These are phyloP conservation scores for Salvia sclarea DNA, from an alignment of 305 asterid species.

Conservation along the genomic window DNA sequence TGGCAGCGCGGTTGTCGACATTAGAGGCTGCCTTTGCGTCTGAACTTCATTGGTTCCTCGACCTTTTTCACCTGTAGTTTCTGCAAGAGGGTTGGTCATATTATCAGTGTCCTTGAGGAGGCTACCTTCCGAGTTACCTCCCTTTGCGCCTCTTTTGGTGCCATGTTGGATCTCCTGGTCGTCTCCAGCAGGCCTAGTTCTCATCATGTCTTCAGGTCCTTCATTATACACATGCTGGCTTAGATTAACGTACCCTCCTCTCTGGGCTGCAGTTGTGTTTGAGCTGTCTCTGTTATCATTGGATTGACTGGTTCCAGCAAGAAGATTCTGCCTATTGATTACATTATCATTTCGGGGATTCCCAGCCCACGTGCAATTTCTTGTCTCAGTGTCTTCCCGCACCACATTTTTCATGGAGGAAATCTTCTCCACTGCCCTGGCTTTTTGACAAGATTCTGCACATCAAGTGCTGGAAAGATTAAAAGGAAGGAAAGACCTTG, in stretches of 20 bases:
- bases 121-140: slow-evolving; percentile 22
- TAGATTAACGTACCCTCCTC: slow-evolving; percentile 17
- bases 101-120: slow-evolving; percentile 11
- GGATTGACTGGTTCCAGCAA: slow-evolving; percentile 31
- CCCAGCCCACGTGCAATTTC: slow-evolving; percentile 31
- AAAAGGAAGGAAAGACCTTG: background rate
- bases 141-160: slow-evolving; percentile 29
- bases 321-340: slow-evolving; percentile 41
- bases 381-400: slow-evolving; percentile 36
- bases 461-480: slow-evolving; percentile 19
- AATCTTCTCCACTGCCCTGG: slow-evolving; percentile 34
- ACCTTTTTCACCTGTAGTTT: slow-evolving; percentile 33
- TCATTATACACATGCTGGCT: slow-evolving; percentile 33
- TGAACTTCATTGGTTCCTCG: slow-evolving; percentile 33
- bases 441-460: slow-evolving; percentile 36
- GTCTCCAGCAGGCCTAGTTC: slow-evolving; percentile 14
- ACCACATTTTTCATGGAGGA: slow-evolving; percentile 29
- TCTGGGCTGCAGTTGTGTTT: slow-evolving; percentile 20
- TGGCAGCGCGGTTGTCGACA: slow-evolving; percentile 45
- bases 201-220: slow-evolving; percentile 31
- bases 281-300: slow-evolving; percentile 34
- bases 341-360: slow-evolving; percentile 26
- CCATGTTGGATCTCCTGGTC: slow-evolving; percentile 17
- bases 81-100: slow-evolving; percentile 20
- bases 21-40: slow-evolving; percentile 42